These are phyloP conservation scores for Jatropha podagrica DNA, from an alignment of 441 rosid species.

Conservation along the genomic window DNA sequence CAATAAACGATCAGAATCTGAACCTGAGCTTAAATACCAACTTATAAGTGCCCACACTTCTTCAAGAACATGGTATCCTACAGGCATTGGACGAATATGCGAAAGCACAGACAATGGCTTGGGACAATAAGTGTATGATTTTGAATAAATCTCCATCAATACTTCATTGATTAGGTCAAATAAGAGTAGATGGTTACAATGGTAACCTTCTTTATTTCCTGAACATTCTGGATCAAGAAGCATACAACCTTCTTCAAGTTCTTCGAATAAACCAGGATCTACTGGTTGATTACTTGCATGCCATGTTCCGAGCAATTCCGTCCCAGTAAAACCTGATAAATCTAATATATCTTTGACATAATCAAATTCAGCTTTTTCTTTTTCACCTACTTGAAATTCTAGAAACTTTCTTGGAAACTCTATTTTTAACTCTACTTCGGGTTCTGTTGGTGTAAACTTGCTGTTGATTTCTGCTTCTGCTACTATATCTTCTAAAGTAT, in stretches of 20 bases:
- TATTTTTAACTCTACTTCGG: conserved; percentile 13
- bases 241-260: conserved; percentile 48
- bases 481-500: conserved; percentile 2
- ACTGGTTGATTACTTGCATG: conserved; percentile 66
- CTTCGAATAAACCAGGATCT: conserved; percentile 55
- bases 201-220: conserved; percentile 38
- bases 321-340: conserved; percentile 65
- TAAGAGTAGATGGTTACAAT: conserved; percentile 46
- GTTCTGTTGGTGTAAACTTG: conserved; percentile 10
- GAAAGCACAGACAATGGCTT: conserved; percentile 49
- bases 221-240: conserved; percentile 45
- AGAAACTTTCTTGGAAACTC: conserved; percentile 27
- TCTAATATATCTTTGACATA: conserved; percentile 72
- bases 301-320: conserved; percentile 59
- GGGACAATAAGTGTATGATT: conserved; percentile 57
- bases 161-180: conserved; percentile 79
- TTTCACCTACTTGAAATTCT: conserved; percentile 36
- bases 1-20: conserved; percentile 37
- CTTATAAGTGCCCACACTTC: conserved; percentile 72
- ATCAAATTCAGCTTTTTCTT: conserved; percentile 50
- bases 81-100: conserved; percentile 55
- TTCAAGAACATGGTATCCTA: conserved; percentile 54
- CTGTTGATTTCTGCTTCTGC: conserved; percentile 14
- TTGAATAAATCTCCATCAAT: conserved; percentile 56
- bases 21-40: conserved; percentile 46